phyloP scores from a whole-genome alignment of 179 eudicot species.

The Heliamphora pulchella region DNA sequence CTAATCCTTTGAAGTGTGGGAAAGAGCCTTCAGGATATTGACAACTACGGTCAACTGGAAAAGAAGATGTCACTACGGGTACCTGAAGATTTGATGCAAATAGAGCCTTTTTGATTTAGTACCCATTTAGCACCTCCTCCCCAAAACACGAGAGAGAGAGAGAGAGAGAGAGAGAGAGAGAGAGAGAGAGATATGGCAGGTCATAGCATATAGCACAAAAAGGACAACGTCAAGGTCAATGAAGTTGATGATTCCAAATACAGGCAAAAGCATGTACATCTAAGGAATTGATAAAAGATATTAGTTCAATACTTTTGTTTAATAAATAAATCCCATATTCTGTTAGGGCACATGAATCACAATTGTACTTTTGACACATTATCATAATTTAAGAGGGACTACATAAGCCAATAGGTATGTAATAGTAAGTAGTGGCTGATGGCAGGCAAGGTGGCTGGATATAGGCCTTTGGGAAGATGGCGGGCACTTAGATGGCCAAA shows the following conservation, averaged over 20 bases:
- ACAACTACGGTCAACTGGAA: slow-evolving; percentile 77
- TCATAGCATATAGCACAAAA: not conserved
- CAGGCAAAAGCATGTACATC: not conserved
- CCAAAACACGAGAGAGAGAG: too few species aligned
- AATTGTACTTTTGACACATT: not conserved
- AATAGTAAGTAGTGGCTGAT: not conserved
- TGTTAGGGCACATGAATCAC: not conserved
- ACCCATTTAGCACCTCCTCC: not conserved
- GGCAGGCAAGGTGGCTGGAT: too few species aligned
- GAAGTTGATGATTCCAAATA: not conserved
- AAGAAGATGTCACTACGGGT: slow-evolving; percentile 81
- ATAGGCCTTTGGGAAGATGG: too few species aligned
- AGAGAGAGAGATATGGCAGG: not conserved
- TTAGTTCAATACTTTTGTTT: not conserved
- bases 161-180: too few species aligned
- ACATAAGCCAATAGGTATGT: not conserved
- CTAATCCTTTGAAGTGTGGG: slow-evolving; percentile 88
- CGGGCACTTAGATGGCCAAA: too few species aligned
- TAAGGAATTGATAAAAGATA: not conserved
- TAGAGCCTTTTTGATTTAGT: not conserved
- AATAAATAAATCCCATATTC: not conserved
- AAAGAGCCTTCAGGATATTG: slow-evolving; percentile 80
- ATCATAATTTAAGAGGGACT: not conserved
- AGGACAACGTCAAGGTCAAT: not conserved
- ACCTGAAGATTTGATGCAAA: slow-evolving; percentile 45